Conservation (phyloP, 768 basidiomycete genomes). For the Mycena rosella region DNA sequence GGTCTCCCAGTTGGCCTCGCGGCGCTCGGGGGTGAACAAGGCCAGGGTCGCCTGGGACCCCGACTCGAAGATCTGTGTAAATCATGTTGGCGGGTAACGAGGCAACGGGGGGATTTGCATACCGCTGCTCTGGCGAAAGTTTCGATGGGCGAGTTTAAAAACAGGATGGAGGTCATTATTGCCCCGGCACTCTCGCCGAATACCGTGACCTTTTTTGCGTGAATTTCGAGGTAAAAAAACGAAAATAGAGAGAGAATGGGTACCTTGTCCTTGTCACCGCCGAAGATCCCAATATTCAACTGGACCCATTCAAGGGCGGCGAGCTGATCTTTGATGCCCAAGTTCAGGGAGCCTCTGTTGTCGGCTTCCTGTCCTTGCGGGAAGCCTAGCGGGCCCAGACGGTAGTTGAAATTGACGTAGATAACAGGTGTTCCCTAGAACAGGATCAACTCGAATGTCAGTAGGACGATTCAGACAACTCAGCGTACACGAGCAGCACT, state of each 20-base stretch:
- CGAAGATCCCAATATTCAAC: too few relatives aligned
- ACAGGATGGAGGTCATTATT: slow-evolving; percentile 54
- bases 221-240: background rate
- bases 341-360: slow-evolving; percentile 49
- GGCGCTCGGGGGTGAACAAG: slow-evolving; percentile 45
- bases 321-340: slow-evolving; percentile 56
- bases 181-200: slow-evolving; percentile 66
- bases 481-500: slow-evolving; percentile 40
- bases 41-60: slow-evolving; percentile 50
- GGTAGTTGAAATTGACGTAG: slow-evolving; percentile 63
- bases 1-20: slow-evolving; percentile 46
- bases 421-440: slow-evolving; percentile 55
- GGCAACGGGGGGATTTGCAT: slow-evolving; percentile 17
- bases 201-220: slow-evolving; percentile 53
- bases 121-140: slow-evolving; percentile 49
- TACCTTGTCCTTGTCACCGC: too few relatives aligned
- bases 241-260: slow-evolving; percentile 53
- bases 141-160: slow-evolving; percentile 47
- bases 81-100: background rate
- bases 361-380: slow-evolving; percentile 55
- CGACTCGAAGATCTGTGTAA: slow-evolving; percentile 60
- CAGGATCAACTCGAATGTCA: background rate
- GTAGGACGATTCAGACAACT: background rate
- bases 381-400: slow-evolving; percentile 62
- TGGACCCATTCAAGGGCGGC: slow-evolving; percentile 64